These are phyloP conservation scores for Brasenia schreberi DNA, from an alignment of 164 flowering plant genomes.

Conservation along the genomic window DNA sequence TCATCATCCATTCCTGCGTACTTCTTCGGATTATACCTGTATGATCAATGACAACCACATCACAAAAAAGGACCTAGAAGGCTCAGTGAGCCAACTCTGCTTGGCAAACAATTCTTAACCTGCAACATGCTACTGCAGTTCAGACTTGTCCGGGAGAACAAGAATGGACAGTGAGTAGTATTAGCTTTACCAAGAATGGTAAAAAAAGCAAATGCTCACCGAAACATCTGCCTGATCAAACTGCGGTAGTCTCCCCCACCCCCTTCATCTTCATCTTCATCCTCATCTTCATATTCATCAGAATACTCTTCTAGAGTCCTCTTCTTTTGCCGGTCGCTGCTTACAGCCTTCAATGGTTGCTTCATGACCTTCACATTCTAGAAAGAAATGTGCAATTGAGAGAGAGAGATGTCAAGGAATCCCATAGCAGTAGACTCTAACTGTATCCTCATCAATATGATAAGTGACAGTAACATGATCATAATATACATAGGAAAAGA, in stretches of 20 bases:
- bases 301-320: conserved; percentile 24
- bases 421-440: too few relatives aligned
- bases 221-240: conserved; percentile 48
- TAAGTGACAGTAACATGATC: too few relatives aligned
- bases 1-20: conserved; percentile 47
- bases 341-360: conserved; percentile 22
- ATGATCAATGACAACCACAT: conserved; percentile 2
- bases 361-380: conserved; percentile 3
- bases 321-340: conserved; percentile 33
- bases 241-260: conserved; percentile 9
- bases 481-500: too few relatives aligned
- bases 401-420: too few relatives aligned
- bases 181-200: not conserved
- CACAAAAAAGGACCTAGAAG: too few relatives aligned
- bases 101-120: not conserved
- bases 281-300: conserved; percentile 10
- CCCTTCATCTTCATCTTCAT: conserved; percentile 22
- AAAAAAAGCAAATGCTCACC: conserved; percentile 22
- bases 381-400: too few relatives aligned
- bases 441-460: too few relatives aligned
- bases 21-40: conserved; percentile 53
- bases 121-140: not conserved
- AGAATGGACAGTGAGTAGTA: not conserved
- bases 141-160: not conserved
- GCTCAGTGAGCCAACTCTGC: not conserved